Conservation (phyloP, 2,329 filamentous ascomycete species). For the Colletotrichum chrysophilum region DNA sequence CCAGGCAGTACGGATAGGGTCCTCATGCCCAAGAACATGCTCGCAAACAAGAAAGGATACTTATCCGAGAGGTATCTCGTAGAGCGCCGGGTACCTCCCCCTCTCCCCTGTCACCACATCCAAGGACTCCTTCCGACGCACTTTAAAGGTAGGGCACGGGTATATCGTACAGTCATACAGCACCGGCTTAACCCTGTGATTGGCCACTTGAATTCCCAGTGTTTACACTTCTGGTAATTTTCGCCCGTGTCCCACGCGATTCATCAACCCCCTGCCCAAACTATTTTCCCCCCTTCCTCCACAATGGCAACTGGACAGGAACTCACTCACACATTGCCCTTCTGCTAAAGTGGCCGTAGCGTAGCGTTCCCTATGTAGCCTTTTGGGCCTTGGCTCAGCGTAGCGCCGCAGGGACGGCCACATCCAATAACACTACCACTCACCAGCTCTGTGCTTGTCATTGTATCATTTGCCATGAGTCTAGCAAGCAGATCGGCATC, state of each 20-base stretch:
- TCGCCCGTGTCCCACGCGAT: slow-evolving; percentile 7
- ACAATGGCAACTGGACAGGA: not conserved
- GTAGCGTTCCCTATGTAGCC: not conserved
- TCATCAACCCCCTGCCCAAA: not conserved
- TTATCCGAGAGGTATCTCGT: not conserved
- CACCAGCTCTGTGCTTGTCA: not conserved
- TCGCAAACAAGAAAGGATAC: not conserved
- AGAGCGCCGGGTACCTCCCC: not conserved
- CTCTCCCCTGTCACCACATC: not conserved
- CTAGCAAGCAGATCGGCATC: slow-evolving; percentile 1
- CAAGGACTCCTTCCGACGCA: not conserved
- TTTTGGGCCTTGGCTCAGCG: not conserved
- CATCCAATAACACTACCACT: not conserved
- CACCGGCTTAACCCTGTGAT: not conserved
- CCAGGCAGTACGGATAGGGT: not conserved
- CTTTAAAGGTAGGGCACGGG: not conserved
- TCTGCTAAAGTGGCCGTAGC: not conserved
- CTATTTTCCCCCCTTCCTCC: not conserved
- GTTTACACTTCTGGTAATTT: slow-evolving; percentile 8
- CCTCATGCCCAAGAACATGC: not conserved
- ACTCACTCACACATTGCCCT: not conserved
- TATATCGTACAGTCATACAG: slow-evolving; percentile 11
- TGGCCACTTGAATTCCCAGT: not conserved
- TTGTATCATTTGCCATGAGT: not conserved
- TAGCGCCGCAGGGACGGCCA: not conserved